Evolutionary conservation across 495 filamentous ascomycete species (phyloP).

Genomic region (Lasiosphaeria miniovina): DNA sequence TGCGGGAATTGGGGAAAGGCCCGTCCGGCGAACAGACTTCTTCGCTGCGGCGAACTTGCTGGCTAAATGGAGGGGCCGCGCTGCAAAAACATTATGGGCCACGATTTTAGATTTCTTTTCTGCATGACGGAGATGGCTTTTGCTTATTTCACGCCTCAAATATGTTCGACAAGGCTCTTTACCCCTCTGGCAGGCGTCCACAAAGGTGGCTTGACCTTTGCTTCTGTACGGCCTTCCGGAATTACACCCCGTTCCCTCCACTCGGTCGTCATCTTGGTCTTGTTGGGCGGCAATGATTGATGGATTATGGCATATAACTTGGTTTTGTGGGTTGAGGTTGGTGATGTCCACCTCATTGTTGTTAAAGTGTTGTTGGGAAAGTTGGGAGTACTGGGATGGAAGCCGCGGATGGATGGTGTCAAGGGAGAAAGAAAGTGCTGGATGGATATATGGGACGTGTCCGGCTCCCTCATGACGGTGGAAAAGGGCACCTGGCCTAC

Average conservation of each 20-base stretch:
- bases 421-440: slow-evolving; percentile 12
- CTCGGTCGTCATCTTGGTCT: slow-evolving; percentile 27
- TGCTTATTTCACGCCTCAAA: slow-evolving; percentile 29
- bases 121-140: slow-evolving; percentile 46
- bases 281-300: slow-evolving; percentile 23
- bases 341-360: slow-evolving; percentile 8
- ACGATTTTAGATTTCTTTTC: slow-evolving; percentile 43
- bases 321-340: slow-evolving; percentile 9
- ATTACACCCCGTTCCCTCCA: slow-evolving; percentile 18
- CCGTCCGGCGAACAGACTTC: slow-evolving; percentile 15
- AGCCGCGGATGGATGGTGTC: slow-evolving; percentile 8
- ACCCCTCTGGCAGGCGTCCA: slow-evolving; percentile 41
- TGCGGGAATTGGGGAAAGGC: slow-evolving; percentile 8
- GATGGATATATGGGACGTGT: slow-evolving; percentile 22
- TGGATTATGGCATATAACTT: slow-evolving; percentile 39
- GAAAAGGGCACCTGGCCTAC: slow-evolving; percentile 17
- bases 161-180: slow-evolving; percentile 36
- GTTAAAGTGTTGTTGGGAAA: slow-evolving; percentile 21
- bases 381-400: slow-evolving; percentile 1
- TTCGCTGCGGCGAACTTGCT: slow-evolving; percentile 16
- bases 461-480: slow-evolving; percentile 19
- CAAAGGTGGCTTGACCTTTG: slow-evolving; percentile 31
- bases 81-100: slow-evolving; percentile 21
- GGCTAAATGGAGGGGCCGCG: slow-evolving; percentile 25
- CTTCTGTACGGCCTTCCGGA: slow-evolving; percentile 32